Evolutionary conservation across 2,329 filamentous ascomycete species (phyloP).

Genomic region (Cercospora sesami): DNA sequence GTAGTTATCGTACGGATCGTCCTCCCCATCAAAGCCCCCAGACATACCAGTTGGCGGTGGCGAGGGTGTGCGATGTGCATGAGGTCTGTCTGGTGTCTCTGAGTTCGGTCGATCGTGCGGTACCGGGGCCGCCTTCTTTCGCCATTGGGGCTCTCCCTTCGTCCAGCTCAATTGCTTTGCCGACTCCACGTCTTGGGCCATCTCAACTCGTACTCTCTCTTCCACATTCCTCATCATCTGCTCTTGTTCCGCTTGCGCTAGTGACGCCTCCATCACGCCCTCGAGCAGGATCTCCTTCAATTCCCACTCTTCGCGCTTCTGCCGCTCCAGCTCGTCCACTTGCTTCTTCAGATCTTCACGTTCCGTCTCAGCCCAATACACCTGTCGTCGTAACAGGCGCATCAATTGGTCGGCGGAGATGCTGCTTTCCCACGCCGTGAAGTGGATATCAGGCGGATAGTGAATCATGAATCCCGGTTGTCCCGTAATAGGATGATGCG

Average conservation of each 20-base stretch:
- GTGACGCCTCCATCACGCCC: slow-evolving; percentile 70
- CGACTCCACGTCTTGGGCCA: slow-evolving; percentile 42
- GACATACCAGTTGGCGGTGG: slow-evolving; percentile 35
- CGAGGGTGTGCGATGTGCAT: slow-evolving; percentile 25
- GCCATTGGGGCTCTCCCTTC: slow-evolving; percentile 29
- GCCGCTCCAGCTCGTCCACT: slow-evolving; percentile 64
- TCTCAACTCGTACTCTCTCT: slow-evolving; percentile 36
- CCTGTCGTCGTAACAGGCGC: slow-evolving; percentile 61
- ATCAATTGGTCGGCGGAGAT: slow-evolving; percentile 68
- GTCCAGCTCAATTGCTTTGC: slow-evolving; percentile 38
- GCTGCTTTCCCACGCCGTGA: slow-evolving; percentile 64
- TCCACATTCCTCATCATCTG: slow-evolving; percentile 40
- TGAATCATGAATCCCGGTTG: slow-evolving; percentile 51
- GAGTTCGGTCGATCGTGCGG: slow-evolving; percentile 14
- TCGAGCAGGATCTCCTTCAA: slow-evolving; percentile 78
- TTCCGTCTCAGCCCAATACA: slow-evolving; percentile 71
- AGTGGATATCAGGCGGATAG: slow-evolving; percentile 59
- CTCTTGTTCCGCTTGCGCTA: slow-evolving; percentile 48
- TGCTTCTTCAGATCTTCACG: slow-evolving; percentile 63
- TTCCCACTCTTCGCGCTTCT: slow-evolving; percentile 71
- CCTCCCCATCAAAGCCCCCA: slow-evolving; percentile 38
- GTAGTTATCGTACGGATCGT: slow-evolving; percentile 40
- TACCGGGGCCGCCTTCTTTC: slow-evolving; percentile 15
- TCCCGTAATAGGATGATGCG: slow-evolving; percentile 61
- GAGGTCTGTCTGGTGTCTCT: slow-evolving; percentile 12